Conservation (phyloP, 768 basidiomycete genomes). For the Lactarius deliciosus region DNA sequence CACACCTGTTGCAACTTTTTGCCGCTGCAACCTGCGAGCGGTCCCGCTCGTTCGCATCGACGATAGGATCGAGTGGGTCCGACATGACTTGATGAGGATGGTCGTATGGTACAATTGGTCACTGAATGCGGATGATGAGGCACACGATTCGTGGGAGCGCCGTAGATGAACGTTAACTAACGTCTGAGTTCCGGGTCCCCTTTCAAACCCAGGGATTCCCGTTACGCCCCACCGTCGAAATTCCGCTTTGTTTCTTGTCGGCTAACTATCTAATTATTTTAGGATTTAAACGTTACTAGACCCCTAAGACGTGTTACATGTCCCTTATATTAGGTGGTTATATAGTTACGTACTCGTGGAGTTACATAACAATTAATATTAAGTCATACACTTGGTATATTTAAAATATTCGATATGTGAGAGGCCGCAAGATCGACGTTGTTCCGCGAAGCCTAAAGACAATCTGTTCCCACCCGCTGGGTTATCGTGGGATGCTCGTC, state of each 20-base stretch:
- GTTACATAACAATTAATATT: not conserved
- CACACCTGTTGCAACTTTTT: not conserved
- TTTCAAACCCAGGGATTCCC: not conserved
- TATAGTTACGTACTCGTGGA: not conserved
- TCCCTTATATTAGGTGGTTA: too few relatives aligned
- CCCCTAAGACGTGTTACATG: too few relatives aligned
- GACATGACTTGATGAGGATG: slow-evolving; percentile 20
- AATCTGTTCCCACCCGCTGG: slow-evolving; percentile 7
- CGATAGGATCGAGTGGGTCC: slow-evolving; percentile 19
- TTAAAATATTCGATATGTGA: not conserved
- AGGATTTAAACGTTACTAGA: too few relatives aligned
- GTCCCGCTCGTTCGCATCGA: slow-evolving; percentile 14
- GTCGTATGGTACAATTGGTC: slow-evolving; percentile 13
- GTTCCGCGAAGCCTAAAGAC: not conserved
- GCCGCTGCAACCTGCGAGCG: not conserved
- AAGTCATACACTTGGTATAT: not conserved
- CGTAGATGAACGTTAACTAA: not conserved
- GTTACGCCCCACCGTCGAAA: not conserved
- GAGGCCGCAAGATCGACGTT: too few relatives aligned
- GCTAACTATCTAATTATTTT: not conserved
- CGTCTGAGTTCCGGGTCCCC: not conserved
- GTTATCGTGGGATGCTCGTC: slow-evolving; percentile 19
- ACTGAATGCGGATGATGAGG: slow-evolving; percentile 12
- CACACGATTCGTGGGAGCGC: slow-evolving; percentile 11
- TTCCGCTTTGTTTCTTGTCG: not conserved